Evolutionary conservation across 768 basidiomycete genomes (phyloP).

Genomic region (Boletus sensibilis): DNA sequence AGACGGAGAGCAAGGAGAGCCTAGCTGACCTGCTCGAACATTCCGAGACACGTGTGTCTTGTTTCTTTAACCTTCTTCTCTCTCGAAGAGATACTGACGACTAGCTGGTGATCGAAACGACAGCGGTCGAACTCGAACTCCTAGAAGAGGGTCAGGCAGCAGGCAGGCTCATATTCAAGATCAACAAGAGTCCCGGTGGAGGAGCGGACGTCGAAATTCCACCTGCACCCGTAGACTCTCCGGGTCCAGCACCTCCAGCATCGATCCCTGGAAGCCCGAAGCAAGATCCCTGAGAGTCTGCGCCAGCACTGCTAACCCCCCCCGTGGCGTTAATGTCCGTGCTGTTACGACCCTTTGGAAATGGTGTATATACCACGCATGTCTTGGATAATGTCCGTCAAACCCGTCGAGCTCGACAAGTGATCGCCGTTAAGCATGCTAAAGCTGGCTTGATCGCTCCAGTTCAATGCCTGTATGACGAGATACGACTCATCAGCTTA

Average conservation of each 20-base stretch:
- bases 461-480: not conserved
- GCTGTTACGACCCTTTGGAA: conserved; percentile 2
- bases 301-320: not conserved
- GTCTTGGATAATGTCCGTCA: conserved; percentile 14
- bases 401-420: not conserved
- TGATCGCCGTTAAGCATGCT: not conserved
- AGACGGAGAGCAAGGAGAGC: conserved; percentile 34
- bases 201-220: conserved; percentile 2
- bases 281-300: not conserved
- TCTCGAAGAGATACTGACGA: not conserved
- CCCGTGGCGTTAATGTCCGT: conserved; percentile 4
- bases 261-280: conserved; percentile 8
- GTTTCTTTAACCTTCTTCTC: not conserved
- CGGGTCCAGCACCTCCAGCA: not conserved
- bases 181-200: conserved; percentile 16
- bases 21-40: conserved; percentile 34
- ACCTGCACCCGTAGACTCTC: not conserved
- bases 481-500: not conserved
- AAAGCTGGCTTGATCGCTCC: not conserved
- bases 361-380: not conserved
- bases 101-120: not conserved
- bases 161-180: conserved; percentile 29
- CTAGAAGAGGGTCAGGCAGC: conserved; percentile 33
- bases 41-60: conserved; percentile 26
- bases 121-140: conserved; percentile 32